Evolutionary conservation across 495 filamentous ascomycete genomes (phyloP), one percentile per base, ranked within the genome.

Genomic region (Tuber indicum): DNA sequence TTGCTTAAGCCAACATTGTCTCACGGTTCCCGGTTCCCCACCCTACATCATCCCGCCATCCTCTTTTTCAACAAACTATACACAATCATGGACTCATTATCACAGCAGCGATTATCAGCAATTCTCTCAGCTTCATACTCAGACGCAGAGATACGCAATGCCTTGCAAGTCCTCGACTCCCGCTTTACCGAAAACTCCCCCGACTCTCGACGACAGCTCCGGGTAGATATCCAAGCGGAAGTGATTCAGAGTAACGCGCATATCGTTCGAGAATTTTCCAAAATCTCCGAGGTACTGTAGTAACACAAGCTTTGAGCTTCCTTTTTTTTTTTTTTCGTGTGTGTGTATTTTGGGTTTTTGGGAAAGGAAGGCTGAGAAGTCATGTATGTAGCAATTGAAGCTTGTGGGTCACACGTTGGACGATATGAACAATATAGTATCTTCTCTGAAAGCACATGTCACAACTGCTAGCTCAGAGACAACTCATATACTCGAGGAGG

Each of bases 231-330:
- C 3, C 94, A 98, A 84, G 94, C 92, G 81, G 94, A 98, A 84
- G 92, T 98, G 46, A 93, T 98, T 70, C 90, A 95, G 76, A 93
- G 93, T 85, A 98, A 98, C 90, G 94, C 91, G 46, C 91, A 94
- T 75, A 93, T 99, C 75, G 90, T 99, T 72, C 86, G 88, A 74
- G 95, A 97, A 82, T 98, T 98, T 86, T 92, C 93, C 42, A 89
- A 91, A 78, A 94, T 99, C 62, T 93, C 94, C 69, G 93, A 96
- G 90, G 93, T 97, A 84, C 84, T 79, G 79, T 71, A 76, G 73
- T 70, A 45, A 49, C 43, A 75, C 19, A 70, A 66, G 43, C 42
- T 17, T 46, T 44, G 21, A 42, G 12, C 19, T 44, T 75, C 66
- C 26, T 71, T 45, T 9, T 75, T 73, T 42, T 52, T 46, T 32